Conservation (phyloP, 164 flowering plant species). For the Chloranthus sessilifolius region DNA sequence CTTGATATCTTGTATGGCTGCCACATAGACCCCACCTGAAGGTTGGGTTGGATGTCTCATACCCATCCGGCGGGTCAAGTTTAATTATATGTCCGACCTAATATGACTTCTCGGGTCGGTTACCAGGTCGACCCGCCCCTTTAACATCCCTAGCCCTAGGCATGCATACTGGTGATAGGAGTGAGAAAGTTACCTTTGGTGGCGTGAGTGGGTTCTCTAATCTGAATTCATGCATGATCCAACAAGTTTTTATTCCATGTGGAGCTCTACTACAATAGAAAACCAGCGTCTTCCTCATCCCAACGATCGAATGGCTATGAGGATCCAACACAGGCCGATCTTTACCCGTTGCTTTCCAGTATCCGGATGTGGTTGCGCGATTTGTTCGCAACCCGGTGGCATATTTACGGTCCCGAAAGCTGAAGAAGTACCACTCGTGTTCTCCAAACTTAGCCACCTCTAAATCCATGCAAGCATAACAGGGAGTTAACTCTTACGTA, state of each 20-base stretch:
- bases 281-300: slow-evolving; percentile 83
- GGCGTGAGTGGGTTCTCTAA: slow-evolving; percentile 57
- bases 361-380: slow-evolving; percentile 67
- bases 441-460: slow-evolving; percentile 76
- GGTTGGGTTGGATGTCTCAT: no score
- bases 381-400: slow-evolving; percentile 73
- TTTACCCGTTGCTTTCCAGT: slow-evolving; percentile 92
- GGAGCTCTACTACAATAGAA: slow-evolving; percentile 79
- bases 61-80: no score
- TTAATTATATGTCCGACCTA: no score
- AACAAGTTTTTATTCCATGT: slow-evolving; percentile 69
- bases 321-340: slow-evolving; percentile 61
- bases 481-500: no score
- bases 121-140: no score
- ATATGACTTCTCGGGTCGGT: no score
- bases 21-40: no score
- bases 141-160: no score
- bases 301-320: slow-evolving; percentile 37
- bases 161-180: no score
- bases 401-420: slow-evolving; percentile 75
- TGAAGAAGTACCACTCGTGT: slow-evolving; percentile 92
- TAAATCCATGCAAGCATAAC: no score
- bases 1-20: no score
- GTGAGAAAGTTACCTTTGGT: slow-evolving; percentile 47
- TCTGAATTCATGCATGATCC: slow-evolving; percentile 95